These are phyloP conservation scores for Galerina sulciceps DNA, from an alignment of 768 basidiomycete species.

Conservation along the genomic window DNA sequence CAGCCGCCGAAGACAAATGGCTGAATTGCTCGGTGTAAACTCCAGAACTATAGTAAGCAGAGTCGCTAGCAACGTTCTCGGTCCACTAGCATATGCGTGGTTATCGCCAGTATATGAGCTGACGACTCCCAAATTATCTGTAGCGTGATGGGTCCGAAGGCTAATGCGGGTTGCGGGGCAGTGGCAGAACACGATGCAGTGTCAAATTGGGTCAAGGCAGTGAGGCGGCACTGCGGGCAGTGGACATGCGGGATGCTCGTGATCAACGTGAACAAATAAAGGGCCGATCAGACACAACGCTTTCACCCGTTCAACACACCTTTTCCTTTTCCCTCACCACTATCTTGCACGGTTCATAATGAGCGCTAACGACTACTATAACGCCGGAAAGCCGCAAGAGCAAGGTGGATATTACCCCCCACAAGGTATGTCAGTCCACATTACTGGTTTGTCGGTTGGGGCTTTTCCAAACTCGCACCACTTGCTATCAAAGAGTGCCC, in stretches of 20 bases:
- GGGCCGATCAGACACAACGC: slow-evolving; percentile 7
- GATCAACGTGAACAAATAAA: slow-evolving; percentile 39
- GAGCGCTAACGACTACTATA: slow-evolving; percentile 81
- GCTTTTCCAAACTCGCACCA: not conserved
- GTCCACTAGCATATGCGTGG: not conserved
- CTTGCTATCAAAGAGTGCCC: not conserved
- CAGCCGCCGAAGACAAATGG: no score
- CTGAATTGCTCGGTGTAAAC: no score
- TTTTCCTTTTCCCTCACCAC: slow-evolving; percentile 2
- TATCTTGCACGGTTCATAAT: slow-evolving; percentile 35
- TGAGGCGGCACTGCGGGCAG: slow-evolving; percentile 5
- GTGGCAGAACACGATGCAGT: no score
- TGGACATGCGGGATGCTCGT: slow-evolving; percentile 18
- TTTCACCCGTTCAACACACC: slow-evolving; percentile 16
- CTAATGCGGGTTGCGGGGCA: no score
- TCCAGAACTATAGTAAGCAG: no score
- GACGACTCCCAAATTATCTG: no score
- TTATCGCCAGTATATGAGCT: not conserved
- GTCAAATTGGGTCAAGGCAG: not conserved
- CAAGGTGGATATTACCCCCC: slow-evolving; percentile 50
- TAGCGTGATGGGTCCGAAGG: no score
- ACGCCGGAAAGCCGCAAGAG: slow-evolving; percentile 50
- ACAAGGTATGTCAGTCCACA: slow-evolving; percentile 29
- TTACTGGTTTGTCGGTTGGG: slow-evolving; percentile 1
- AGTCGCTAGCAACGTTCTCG: no score